phyloP scores from a whole-genome alignment of 805 yeast genomes.

The Candida orba region DNA sequence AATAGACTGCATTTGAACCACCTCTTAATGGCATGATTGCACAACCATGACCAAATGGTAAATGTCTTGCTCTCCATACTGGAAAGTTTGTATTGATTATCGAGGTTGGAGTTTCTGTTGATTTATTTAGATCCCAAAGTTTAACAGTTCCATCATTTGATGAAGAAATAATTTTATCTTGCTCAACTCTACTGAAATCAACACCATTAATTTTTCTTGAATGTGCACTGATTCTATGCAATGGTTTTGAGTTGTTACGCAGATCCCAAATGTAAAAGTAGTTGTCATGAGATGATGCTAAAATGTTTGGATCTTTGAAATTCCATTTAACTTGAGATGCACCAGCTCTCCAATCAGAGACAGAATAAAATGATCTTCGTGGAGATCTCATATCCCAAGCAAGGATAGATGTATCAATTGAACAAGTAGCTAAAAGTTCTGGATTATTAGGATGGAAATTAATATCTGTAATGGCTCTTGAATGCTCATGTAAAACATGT shows the following conservation, averaged over 20 bases:
- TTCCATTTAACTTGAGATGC: constrained; percentile 97
- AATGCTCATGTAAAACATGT: constrained; percentile 82
- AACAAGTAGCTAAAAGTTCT: constrained; percentile 84
- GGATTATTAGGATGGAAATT: constrained; percentile 87
- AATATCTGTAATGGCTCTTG: constrained; percentile 91
- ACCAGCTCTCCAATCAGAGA: constrained; percentile 94
- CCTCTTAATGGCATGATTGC: constrained; percentile 89
- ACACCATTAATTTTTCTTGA: constrained; percentile 83
- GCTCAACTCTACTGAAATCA: constrained; percentile 63
- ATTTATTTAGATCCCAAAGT: constrained; percentile 61
- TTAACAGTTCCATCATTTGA: constrained; percentile 83
- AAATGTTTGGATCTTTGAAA: constrained; percentile 58
- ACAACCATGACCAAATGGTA: constrained; percentile 86
- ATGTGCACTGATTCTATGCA: constrained; percentile 66
- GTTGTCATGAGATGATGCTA: constrained; percentile 85
- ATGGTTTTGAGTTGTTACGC: constrained; percentile 73
- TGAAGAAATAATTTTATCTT: constrained; percentile 63
- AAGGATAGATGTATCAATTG: constrained; percentile 80
- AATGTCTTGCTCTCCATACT: constrained; percentile 77
- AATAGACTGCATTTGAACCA: constrained; percentile 48
- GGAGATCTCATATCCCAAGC: constrained; percentile 91
- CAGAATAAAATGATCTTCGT: constrained; percentile 59
- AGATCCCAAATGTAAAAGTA: constrained; percentile 82
- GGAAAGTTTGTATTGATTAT: constrained; percentile 74
- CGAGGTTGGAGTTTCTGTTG: constrained; percentile 39